Percentiles rank a stretch among this genome's conserved stretches.
phyloP scores from a whole-genome alignment of 139 green algal species.

The Haematococcus lacustris region DNA sequence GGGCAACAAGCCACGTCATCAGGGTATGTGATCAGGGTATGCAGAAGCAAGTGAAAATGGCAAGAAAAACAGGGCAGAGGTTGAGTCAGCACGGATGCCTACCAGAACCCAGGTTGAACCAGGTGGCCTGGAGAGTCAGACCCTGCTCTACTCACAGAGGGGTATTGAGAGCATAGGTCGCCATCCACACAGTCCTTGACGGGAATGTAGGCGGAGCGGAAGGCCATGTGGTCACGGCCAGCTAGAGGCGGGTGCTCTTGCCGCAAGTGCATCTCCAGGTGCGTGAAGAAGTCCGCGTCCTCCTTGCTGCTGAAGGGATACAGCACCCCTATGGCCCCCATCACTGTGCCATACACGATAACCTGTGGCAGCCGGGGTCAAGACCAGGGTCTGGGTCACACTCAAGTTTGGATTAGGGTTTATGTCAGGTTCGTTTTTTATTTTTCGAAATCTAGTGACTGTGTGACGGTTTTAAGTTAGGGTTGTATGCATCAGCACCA shows the following conservation, averaged over 20 bases:
- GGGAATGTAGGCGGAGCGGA: conserved; percentile 87
- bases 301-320: conserved; percentile 75
- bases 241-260: conserved; percentile 85
- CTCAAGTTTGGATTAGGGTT: no score
- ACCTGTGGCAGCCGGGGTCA: conserved; percentile 8
- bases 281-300: conserved; percentile 95
- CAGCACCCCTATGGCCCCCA: conserved; percentile 78
- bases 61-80: no score
- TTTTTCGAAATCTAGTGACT: no score
- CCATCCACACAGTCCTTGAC: conserved; percentile 91
- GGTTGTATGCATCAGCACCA: no score
- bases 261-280: conserved; percentile 98
- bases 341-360: conserved; percentile 25
- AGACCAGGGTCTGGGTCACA: neutral
- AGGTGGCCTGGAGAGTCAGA: no score
- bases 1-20: no score
- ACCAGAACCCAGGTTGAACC: no score
- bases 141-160: conserved; percentile 43
- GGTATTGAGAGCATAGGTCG: conserved; percentile 92
- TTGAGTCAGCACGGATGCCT: no score
- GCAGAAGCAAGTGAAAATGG: no score
- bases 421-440: no score
- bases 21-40: no score
- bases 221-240: conserved; percentile 90
- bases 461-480: no score